phyloP scores from a whole-genome alignment of 192 early-diverging fungal genomes.

The Backusella westeae region DNA sequence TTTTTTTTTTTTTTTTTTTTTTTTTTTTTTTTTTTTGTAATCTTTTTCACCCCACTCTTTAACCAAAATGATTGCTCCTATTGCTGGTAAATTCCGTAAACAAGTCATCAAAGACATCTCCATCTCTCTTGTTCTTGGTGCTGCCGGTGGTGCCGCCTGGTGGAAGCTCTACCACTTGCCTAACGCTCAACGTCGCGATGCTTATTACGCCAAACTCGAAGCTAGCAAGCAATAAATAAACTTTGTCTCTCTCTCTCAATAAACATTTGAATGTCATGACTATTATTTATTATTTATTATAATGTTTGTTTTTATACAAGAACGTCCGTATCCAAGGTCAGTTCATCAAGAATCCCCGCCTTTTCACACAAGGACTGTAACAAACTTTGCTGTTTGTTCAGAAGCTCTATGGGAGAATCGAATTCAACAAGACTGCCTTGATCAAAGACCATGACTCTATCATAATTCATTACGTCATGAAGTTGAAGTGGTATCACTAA shows the following conservation, averaged over 20 bases:
- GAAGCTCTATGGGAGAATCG: conserved; percentile 70
- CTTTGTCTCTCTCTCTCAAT: too few relatives aligned
- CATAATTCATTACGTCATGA: conserved; percentile 50
- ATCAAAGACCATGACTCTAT: conserved; percentile 64
- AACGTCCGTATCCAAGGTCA: conserved; percentile 13
- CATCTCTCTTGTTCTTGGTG: conserved; percentile 36
- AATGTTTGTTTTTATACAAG: background rate
- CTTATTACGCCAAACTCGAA: conserved; percentile 44
- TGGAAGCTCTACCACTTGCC: conserved; percentile 45
- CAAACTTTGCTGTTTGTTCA: conserved; percentile 56
- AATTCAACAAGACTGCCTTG: conserved; percentile 77
- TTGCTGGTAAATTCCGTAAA: conserved; percentile 47
- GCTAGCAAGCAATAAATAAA: conserved; percentile 33
- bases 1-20: background rate
- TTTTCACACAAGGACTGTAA: conserved; percentile 79
- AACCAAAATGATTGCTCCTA: conserved; percentile 39
- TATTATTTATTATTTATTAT: background rate
- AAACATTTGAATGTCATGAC: too few relatives aligned
- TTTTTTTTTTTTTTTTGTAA: background rate
- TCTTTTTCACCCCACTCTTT: too few relatives aligned
- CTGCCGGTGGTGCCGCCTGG: conserved; percentile 41
- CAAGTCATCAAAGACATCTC: conserved; percentile 40
- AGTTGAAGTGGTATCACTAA: conserved; percentile 52
- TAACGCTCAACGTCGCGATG: conserved; percentile 30
- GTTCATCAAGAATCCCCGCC: conserved; percentile 51